Evolutionary conservation across 1,284 basidiomycete species (phyloP), one percentile per base, ranked within the genome.

Genomic region (Apiotrichum porosum): DNA sequence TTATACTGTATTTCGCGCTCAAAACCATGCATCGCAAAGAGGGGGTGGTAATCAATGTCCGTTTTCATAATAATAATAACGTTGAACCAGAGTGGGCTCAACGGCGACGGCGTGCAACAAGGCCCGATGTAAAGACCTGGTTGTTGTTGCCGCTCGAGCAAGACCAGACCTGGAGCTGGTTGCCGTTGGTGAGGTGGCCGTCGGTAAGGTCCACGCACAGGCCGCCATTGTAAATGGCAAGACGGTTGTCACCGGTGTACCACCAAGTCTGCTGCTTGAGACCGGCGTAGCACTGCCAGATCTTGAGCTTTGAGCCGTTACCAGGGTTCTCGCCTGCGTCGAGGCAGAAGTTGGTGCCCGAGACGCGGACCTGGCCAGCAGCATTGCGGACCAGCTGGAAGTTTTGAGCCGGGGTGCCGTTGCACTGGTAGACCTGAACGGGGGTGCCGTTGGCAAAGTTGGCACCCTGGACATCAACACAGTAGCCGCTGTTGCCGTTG

Each of bases 331-430:
- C 32, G 32, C 56, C 54, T 14, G 61, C 57, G 49, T 66, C 65
- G 21, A 64, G 52, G 49, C 65, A 68, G 45, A 52, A 64, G 58
- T 68, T 60, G 47, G 52, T 54, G 37, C 56, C 57, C 0, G 49
- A 44, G 42, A 64, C 52, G 41, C 53, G 44, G 45, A 60, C 19
- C 38, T 44, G 44, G 41, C 37, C 37, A 47, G 42, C 34, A 42
- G 40, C 47, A 34, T 36, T 41, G 28, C 42, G 40, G 47, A 52
- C 15, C 4, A 6, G 35, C 41, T 38, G 35, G n/a, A 38, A 52
- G 30, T 47, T 37, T 43, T 58, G 56, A 5, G 56, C 52, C 9
- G 14, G 24, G 6, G 52, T 41, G 56, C 47, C 52, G 48, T 54
- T 58, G 56, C 56, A 58, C 37, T 49, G 37, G 17, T 37, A 54